These are phyloP conservation scores for Ascosphaera acerosa DNA, from an alignment of 2,329 filamentous ascomycete genomes.

Conservation along the genomic window DNA sequence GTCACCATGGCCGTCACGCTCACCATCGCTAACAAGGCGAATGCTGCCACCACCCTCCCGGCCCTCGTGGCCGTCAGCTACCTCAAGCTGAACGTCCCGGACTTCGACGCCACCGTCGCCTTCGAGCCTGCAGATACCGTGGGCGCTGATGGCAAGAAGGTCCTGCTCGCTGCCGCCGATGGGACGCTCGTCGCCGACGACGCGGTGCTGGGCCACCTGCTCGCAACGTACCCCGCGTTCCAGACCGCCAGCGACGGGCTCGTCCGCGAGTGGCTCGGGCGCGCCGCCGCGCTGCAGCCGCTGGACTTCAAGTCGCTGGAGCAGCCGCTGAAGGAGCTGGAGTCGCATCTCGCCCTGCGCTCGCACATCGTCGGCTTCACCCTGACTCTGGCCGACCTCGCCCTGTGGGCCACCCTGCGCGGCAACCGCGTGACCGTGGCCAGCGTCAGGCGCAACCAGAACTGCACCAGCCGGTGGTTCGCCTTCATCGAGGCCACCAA, in stretches of 20 bases:
- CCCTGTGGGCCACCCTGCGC: slow-evolving; percentile 7
- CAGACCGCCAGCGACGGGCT: slow-evolving; percentile 5
- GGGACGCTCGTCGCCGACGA: slow-evolving; percentile 6
- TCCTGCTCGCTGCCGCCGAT: slow-evolving; percentile 5
- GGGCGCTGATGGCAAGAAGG: slow-evolving; percentile 4
- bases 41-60: slow-evolving; percentile 5
- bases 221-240: slow-evolving; percentile 4
- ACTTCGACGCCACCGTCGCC: slow-evolving; percentile 3
- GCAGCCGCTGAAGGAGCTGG: slow-evolving; percentile 7
- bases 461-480: slow-evolving; percentile 6
- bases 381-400: slow-evolving; percentile 7
- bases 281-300: slow-evolving; percentile 4
- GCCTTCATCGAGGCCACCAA: slow-evolving; percentile 8
- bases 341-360: slow-evolving; percentile 7
- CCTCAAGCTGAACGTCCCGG: slow-evolving; percentile 4
- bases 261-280: slow-evolving; percentile 7
- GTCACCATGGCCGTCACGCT: slow-evolving; percentile 5
- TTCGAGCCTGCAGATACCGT: slow-evolving; percentile 6
- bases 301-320: slow-evolving; percentile 7
- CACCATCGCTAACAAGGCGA: slow-evolving; percentile 6
- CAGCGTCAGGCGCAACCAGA: slow-evolving; percentile 4
- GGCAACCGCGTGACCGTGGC: slow-evolving; percentile 6
- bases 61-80: slow-evolving; percentile 5
- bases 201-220: slow-evolving; percentile 5
- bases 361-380: slow-evolving; percentile 7